phyloP scores from a whole-genome alignment of 768 basidiomycete genomes.

The Pisolithus sp. region DNA sequence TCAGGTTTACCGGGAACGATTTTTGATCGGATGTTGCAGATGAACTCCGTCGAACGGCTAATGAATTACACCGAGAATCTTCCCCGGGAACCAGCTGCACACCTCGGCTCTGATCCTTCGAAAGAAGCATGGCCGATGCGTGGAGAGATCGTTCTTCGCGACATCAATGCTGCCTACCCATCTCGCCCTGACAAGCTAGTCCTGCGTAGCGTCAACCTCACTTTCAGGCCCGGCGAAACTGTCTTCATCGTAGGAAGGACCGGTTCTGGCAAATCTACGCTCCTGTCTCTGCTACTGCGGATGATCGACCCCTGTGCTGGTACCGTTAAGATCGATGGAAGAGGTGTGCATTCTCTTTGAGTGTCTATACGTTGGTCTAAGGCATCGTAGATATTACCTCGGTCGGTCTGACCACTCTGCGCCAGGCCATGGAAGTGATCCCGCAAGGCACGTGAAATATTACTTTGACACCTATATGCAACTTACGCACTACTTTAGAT shows the following conservation, averaged over 20 bases:
- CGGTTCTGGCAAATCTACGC: conserved; percentile 71
- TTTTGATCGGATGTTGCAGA: conserved; percentile 6
- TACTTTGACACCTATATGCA: neutral
- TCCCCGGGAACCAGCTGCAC: conserved; percentile 18
- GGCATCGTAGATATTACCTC: conserved; percentile 76
- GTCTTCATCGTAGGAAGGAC: conserved; percentile 77
- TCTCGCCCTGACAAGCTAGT: conserved; percentile 59
- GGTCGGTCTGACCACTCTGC: conserved; percentile 42
- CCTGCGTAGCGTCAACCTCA: conserved; percentile 53
- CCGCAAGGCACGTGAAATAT: conserved; percentile 18
- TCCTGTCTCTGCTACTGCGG: conserved; percentile 60
- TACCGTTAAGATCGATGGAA: conserved; percentile 71
- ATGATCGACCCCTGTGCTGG: conserved; percentile 69
- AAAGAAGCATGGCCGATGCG: conserved; percentile 16
- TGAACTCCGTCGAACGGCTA: conserved; percentile 25
- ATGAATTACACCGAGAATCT: conserved; percentile 19
- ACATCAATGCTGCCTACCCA: conserved; percentile 66
- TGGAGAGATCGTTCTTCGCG: conserved; percentile 61
- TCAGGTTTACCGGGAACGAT: neutral
- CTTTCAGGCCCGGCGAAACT: conserved; percentile 61
- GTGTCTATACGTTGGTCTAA: conserved; percentile 64
- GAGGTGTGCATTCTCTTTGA: conserved; percentile 50
- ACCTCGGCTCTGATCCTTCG: conserved; percentile 18
- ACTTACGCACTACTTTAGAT: conserved; percentile 8
- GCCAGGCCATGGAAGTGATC: conserved; percentile 24